Percentiles rank a stretch among this genome's conserved stretches.
phyloP scores from a whole-genome alignment of 768 basidiomycete species.

The Trametes sanguinea region DNA sequence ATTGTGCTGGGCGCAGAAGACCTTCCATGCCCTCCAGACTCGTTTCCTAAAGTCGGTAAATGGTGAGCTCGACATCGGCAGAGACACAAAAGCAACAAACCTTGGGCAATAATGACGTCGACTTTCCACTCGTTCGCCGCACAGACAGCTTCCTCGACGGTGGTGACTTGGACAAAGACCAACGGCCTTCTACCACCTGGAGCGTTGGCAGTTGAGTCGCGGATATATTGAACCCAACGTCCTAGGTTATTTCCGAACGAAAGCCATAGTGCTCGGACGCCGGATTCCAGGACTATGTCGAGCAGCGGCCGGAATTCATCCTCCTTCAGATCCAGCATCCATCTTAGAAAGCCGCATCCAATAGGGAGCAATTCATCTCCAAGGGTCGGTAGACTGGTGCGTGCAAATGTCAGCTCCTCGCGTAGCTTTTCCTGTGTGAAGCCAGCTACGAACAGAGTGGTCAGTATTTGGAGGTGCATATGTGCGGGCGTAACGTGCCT shows the following conservation, averaged over 20 bases:
- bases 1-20: constrained; percentile 57
- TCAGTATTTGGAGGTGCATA: not conserved
- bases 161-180: constrained; percentile 65
- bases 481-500: constrained; percentile 39
- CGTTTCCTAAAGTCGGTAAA: constrained; percentile 53
- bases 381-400: constrained; percentile 29
- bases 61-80: not conserved
- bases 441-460: constrained; percentile 44
- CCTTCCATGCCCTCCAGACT: constrained; percentile 79
- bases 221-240: constrained; percentile 63
- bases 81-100: constrained; percentile 36
- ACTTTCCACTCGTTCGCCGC: constrained; percentile 67
- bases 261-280: constrained; percentile 72
- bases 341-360: constrained; percentile 76
- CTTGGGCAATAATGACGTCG: constrained; percentile 80
- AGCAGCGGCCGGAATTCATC: constrained; percentile 45
- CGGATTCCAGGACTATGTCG: constrained; percentile 50
- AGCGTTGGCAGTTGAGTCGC: constrained; percentile 47
- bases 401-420: constrained; percentile 56
- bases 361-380: constrained; percentile 46
- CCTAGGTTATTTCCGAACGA: constrained; percentile 62
- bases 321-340: constrained; percentile 63
- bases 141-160: constrained; percentile 56
- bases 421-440: constrained; percentile 44
- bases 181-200: constrained; percentile 45